Evolutionary conservation across 192 early-diverging fungal genomes (phyloP), one percentile per base, ranked within the genome.

Genomic region (Mortierella antarctica): DNA sequence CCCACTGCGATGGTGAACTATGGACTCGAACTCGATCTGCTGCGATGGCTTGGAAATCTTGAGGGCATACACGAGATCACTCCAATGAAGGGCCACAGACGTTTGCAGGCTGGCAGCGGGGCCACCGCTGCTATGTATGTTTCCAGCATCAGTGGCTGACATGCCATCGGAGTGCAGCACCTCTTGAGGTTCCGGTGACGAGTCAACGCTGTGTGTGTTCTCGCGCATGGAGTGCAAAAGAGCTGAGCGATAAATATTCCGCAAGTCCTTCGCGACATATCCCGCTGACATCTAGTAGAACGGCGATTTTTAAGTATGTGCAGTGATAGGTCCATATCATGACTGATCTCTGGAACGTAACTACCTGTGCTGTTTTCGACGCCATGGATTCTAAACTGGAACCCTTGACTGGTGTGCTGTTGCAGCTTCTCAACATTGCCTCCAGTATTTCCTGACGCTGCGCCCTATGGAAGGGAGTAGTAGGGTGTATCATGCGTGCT

Each of bases 31-130:
- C 68, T 89, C 84, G 31, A 88, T 62, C 70, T 90, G 82, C 62
- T 93, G 88, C 7, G 90, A 92, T 5, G 95, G 93, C 17, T 84
- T 80, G 11, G 92, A 87, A 6, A 80, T 84, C 12, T 83, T 65
- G 17, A 95, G 62, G 0, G 91, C 87, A 70, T 90, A 86, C 1
- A 80, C 66, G 57, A 91, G 82, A 52, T 93, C 88, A 2, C 63
- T 42, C 82, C 83, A 85, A 3, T 53, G 9, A 46, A 49, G 5
- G 21, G 40, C 48, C 17, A 42, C 62, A 5, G 21, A 42, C 10
- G 55, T n/a, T 5, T 62, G 18, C 10, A 44, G 49, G 12, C 50
- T 42, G 4, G 62, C 12, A 15, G 64, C 1, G 14, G 70, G 31
- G 41, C 41, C 48, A 14, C 17, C 21, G 18, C 11, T 23, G 9